Evolutionary conservation across 2,329 filamentous ascomycete genomes (phyloP).

Genomic region (Colletotrichum camelliae): DNA sequence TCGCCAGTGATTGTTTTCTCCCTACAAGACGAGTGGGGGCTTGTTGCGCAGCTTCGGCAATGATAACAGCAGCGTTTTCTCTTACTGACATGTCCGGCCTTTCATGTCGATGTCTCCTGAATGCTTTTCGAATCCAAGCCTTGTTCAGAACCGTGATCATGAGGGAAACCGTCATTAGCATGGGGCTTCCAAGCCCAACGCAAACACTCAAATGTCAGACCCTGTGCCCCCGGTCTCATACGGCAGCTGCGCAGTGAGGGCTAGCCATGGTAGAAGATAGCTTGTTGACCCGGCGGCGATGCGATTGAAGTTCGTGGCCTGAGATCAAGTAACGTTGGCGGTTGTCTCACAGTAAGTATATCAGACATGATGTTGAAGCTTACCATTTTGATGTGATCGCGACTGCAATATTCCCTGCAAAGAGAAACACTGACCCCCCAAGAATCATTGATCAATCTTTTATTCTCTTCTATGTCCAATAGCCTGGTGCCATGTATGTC

Average conservation of each 20-base stretch:
- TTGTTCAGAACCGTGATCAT: neutral
- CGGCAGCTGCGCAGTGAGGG: neutral
- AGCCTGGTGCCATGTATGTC: neutral
- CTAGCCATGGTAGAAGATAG: neutral
- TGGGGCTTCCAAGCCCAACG: neutral
- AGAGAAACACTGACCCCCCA: neutral
- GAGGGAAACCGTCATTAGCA: rapidly evolving
- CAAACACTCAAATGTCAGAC: neutral
- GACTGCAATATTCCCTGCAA: neutral
- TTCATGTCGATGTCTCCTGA: neutral
- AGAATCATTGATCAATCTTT: neutral
- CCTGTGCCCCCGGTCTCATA: neutral
- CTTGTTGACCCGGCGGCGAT: neutral
- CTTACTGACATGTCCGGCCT: neutral
- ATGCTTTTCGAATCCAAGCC: neutral
- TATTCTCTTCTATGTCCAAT: neutral
- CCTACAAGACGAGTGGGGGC: neutral
- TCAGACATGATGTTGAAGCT: rapidly evolving
- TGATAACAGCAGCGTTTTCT: rapidly evolving
- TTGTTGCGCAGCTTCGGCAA: neutral
- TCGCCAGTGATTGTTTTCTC: neutral
- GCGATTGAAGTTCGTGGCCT: neutral
- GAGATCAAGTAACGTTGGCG: neutral
- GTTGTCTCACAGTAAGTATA: neutral
- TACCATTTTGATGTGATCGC: neutral